Percentiles rank a stretch among this genome's conserved stretches.
Evolutionary conservation across 139 green algal species (phyloP).

Genomic region (Volvox africanus): DNA sequence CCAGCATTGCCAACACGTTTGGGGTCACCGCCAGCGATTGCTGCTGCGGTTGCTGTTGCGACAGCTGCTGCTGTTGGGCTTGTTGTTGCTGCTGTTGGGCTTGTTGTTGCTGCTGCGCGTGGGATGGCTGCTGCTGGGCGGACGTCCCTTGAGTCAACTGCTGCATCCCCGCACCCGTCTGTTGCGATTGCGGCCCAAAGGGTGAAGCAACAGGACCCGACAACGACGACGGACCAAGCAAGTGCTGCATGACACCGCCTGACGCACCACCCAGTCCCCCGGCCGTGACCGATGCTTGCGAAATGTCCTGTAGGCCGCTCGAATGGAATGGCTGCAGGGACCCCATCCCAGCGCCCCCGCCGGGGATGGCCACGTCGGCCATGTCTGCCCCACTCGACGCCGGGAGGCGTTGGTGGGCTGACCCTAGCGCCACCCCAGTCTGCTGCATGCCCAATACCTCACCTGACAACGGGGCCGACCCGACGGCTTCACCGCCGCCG

Average conservation of each 20-base stretch:
- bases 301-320: not conserved
- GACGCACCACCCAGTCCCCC: not conserved
- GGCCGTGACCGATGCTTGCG: not conserved
- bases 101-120: not conserved
- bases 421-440: no score
- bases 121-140: not conserved
- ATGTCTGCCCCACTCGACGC: not conserved
- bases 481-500: not conserved
- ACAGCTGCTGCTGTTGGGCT: not conserved
- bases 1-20: constrained; percentile 16
- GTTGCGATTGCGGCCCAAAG: not conserved
- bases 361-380: not conserved
- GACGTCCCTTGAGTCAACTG: not conserved
- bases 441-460: no score
- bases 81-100: not conserved
- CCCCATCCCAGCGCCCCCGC: not conserved
- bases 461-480: not conserved
- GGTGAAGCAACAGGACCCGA: not conserved
- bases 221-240: not conserved
- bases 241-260: not conserved
- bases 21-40: not conserved
- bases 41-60: not conserved
- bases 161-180: not conserved
- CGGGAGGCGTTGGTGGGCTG: not conserved
- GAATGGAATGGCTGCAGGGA: not conserved